A percentile compares a stretch with the other conserved stretches of the same genome.
phyloP scores from a whole-genome alignment of 371 early-diverging fungal species.

The Blakeslea trispora region DNA sequence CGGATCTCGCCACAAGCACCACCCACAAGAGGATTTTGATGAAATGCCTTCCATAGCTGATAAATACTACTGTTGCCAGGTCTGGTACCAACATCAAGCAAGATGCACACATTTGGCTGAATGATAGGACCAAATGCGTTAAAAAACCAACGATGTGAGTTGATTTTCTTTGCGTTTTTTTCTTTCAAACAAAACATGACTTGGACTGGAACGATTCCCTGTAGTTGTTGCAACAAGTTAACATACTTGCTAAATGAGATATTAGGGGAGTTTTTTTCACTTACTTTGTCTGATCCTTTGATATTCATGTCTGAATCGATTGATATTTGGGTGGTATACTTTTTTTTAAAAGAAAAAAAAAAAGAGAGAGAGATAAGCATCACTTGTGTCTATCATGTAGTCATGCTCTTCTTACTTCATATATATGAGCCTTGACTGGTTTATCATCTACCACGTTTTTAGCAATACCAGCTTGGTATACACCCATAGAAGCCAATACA shows the following conservation, averaged over 20 bases:
- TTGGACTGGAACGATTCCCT: conserved; percentile 78
- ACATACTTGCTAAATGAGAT: no score
- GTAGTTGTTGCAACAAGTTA: no score
- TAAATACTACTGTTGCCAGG: conserved; percentile 73
- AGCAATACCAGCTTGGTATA: conserved; percentile 76
- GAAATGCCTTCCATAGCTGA: conserved; percentile 81
- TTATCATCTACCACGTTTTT: conserved; percentile 63
- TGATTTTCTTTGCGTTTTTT: conserved; percentile 76
- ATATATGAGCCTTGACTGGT: conserved; percentile 76
- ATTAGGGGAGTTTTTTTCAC: not conserved
- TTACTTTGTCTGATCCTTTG: conserved; percentile 64
- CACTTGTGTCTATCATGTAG: not conserved
- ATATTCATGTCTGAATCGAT: conserved; percentile 76
- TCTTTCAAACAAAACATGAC: conserved; percentile 82
- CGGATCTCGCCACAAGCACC: conserved; percentile 91
- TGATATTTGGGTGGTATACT: conserved; percentile 88
- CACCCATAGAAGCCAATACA: conserved; percentile 66
- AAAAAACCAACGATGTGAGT: conserved; percentile 91
- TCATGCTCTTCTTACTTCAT: conserved; percentile 56
- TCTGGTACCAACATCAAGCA: conserved; percentile 85
- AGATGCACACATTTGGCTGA: conserved; percentile 75
- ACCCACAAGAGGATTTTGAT: conserved; percentile 65
- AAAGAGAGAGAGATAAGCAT: no score
- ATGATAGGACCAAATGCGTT: conserved; percentile 80
- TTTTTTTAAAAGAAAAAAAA: no score